Base-by-base conservation (phyloP, 2,329 filamentous ascomycete genomes). In the Colletotrichum neosansevieriae region DNA sequence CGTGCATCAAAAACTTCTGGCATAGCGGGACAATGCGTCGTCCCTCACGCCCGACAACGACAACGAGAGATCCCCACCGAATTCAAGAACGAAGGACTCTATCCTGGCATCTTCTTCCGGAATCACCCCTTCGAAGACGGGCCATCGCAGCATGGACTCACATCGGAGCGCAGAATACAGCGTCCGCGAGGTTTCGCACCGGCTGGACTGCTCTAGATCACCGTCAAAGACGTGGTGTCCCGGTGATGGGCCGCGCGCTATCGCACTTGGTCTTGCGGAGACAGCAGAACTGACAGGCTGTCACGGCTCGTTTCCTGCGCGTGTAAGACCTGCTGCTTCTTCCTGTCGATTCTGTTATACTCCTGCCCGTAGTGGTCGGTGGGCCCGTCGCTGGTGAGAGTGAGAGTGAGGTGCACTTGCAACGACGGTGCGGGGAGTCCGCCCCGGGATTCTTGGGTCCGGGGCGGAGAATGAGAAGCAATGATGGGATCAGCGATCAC, bases 1-100 rank as follows among this genome's bases (percentile, higher is more conserved):
- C 71, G 34, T 70, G 57, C 13, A 61, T 53, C 1, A 74, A 60
- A 50, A 75, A 75, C 40, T 45, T 71, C 42, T 53, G 59, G 57
- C 65, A 71, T 6, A 71, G 36, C 12, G 57, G 42, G 11, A 70
- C 63, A 9, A 64, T 2, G 49, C 38, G 6, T 64, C 59, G 11
- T 72, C 61, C 2, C 34, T 53, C 32, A 72, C 21, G 13, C 67
- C 57, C 10, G 12, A 51, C 45, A 9, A 36, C 2, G 15, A 15
- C 10, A 3, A 19, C 15, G 4, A 5, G 5, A n/a, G n/a, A n/a
- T n/a, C n/a, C n/a, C n/a, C 2, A 21, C 21, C 21, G 21, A 21
- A 21, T 3, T 21, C 21, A 11, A 62, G 50, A 5, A 47, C 32
- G n/a, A 72, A 72, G 1, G 69, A 72, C 13, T 71, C 66, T n/a